These are phyloP conservation scores for Myxozyma neotropica DNA, from an alignment of 805 yeast genomes.

Conservation along the genomic window DNA sequence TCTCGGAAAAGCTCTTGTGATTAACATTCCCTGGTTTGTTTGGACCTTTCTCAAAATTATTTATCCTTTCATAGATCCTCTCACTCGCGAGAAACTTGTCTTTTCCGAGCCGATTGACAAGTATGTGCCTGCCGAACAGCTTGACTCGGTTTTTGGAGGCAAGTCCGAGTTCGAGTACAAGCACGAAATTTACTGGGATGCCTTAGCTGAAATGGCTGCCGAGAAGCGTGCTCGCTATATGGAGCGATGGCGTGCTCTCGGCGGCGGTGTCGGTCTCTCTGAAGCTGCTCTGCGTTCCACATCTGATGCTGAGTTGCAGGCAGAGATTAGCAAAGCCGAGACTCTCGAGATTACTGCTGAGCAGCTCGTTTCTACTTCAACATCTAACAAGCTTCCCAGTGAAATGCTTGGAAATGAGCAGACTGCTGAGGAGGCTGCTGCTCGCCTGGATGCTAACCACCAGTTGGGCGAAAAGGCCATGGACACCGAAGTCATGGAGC, in stretches of 20 bases:
- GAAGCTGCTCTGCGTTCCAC: conserved; percentile 76
- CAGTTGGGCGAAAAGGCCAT: conserved; percentile 27
- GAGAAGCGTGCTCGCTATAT: conserved; percentile 64
- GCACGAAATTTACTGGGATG: conserved; percentile 80
- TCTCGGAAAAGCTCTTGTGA: conserved; percentile 85
- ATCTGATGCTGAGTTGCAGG: conserved; percentile 23
- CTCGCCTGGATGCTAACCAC: conserved; percentile 15
- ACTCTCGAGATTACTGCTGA: conserved; percentile 18
- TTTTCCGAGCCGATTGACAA: conserved; percentile 85
- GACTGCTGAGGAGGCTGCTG: conserved; percentile 23
- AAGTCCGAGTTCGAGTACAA: conserved; percentile 77
- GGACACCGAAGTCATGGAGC: conserved; percentile 19
- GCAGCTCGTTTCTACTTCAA: conserved; percentile 5
- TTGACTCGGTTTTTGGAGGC: conserved; percentile 87
- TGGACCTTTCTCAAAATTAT: conserved; percentile 90
- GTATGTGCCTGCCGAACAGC: conserved; percentile 78
- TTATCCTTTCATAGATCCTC: conserved; percentile 94
- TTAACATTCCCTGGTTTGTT: conserved; percentile 92
- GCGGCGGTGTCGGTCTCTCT: conserved; percentile 73
- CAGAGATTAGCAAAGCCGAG: conserved; percentile 14
- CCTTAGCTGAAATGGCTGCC: conserved; percentile 61
- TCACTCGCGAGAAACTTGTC: conserved; percentile 90
- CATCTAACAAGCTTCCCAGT: conserved; percentile 15
- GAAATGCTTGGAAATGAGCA: conserved; percentile 20
- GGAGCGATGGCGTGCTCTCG: conserved; percentile 70